These are phyloP conservation scores for Cryomyces antarcticus DNA, from an alignment of 495 filamentous ascomycete species.

Conservation along the genomic window DNA sequence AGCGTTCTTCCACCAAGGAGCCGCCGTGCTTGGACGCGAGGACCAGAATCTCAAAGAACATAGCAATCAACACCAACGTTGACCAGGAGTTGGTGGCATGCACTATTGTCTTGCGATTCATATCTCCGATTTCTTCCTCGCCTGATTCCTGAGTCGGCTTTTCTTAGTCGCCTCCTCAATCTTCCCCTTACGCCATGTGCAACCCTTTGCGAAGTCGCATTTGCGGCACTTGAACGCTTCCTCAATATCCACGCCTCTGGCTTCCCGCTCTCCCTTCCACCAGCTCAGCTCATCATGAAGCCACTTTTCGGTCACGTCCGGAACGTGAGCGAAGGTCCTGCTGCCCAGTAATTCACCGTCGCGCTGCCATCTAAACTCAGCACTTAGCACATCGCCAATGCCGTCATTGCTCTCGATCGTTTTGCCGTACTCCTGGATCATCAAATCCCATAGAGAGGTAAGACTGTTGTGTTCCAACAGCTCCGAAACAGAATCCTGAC, in stretches of 20 bases:
- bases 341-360: conserved; percentile 39
- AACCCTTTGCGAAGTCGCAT: conserved; percentile 42
- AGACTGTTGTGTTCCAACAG: conserved; percentile 41
- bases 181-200: conserved; percentile 32
- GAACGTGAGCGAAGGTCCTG: conserved; percentile 51
- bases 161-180: conserved; percentile 27
- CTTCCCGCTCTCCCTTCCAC: conserved; percentile 66
- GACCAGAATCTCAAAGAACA: too few species aligned
- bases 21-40: too few species aligned
- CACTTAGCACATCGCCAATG: conserved; percentile 27
- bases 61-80: too few species aligned
- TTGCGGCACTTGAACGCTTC: conserved; percentile 78
- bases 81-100: too few species aligned
- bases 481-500: conserved; percentile 29
- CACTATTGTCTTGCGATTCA: not conserved
- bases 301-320: conserved; percentile 37
- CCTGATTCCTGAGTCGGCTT: conserved; percentile 8
- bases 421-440: conserved; percentile 27
- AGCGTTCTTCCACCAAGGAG: too few species aligned
- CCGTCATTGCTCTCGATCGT: not conserved
- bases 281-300: conserved; percentile 50
- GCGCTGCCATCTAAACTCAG: conserved; percentile 35
- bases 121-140: conserved; percentile 4
- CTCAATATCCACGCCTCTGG: conserved; percentile 65
- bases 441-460: conserved; percentile 38